Evolutionary conservation across 208 protist genomes (phyloP), one percentile per base, ranked within the genome.

Genomic region (Strigomonas galati): DNA sequence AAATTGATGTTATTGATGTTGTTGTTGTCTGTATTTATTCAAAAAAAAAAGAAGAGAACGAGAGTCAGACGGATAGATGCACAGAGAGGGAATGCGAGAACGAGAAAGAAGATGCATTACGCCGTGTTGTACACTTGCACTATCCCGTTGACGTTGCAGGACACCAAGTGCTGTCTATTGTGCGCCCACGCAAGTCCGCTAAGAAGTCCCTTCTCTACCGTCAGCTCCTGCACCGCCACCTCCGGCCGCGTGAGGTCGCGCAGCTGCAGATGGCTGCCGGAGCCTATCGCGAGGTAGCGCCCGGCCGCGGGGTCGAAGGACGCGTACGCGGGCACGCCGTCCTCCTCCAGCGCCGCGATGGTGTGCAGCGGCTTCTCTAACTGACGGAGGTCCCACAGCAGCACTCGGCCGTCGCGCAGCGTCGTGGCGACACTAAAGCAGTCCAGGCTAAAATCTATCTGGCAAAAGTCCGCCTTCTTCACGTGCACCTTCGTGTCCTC

Each of bases 311-410:
- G 67, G 32, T 83, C 65, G 59, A 88, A 93, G 23, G 72, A 66
- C 40, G 84, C 81, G 26, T 65, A 67, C 24, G 70, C 65, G 1
- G 72, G 65, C 52, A 71, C 54, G 1, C 35, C 27, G n/a, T 27
- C n/a, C 54, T 44, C 51, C 10, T 43, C 64, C 5, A 53, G 21
- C 35, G 59, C 44, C 4, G 65, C 53, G 24, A 92, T 43, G 49
- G 69, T 56, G 30, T 74, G 66, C 14, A 92, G 24, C 0, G 89
- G 85, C 30, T 59, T 61, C 4, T 84, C 73, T n/a, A 98, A 57
- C 65, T 98, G 97, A 43, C 98, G 84, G 43, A 99, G 79, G 81
- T 99, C 98, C 97, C 97, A 99, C 44, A 99, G 37, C 59, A 89
- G 81, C 27, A 89, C 87, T 17, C 63, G 84, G 1, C 91, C 84